phyloP scores from a whole-genome alignment of 495 filamentous ascomycete species.

The Terfezia claveryi region DNA sequence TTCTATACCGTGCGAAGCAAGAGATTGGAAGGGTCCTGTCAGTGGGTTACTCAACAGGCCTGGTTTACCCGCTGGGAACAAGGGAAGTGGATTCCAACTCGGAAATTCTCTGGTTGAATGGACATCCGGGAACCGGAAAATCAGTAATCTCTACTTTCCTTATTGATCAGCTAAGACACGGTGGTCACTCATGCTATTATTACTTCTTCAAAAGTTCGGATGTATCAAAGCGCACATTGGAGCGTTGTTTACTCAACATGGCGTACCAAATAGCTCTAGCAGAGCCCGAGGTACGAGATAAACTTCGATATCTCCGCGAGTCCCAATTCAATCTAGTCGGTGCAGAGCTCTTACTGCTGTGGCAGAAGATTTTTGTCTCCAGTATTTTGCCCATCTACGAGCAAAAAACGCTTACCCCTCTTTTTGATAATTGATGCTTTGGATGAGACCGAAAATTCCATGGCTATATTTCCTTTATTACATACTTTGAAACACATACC shows the following conservation, averaged over 20 bases:
- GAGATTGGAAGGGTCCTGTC: slow-evolving; percentile 21
- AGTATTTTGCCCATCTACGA: slow-evolving; percentile 1
- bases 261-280: slow-evolving; percentile 19
- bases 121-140: slow-evolving; percentile 20
- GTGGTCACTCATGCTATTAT: slow-evolving; percentile 17
- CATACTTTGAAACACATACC: slow-evolving; percentile 1
- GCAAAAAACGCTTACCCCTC: slow-evolving; percentile 4
- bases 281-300: slow-evolving; percentile 9
- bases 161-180: slow-evolving; percentile 14
- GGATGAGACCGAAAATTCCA: slow-evolving; percentile 19
- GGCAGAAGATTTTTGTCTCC: slow-evolving; percentile 23
- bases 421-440: slow-evolving; percentile 23
- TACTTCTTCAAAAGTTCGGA: slow-evolving; percentile 20
- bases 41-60: slow-evolving; percentile 18
- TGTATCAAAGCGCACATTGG: slow-evolving; percentile 9
- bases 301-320: slow-evolving; percentile 18
- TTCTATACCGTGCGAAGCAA: slow-evolving; percentile 21
- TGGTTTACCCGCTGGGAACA: slow-evolving; percentile 15
- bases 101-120: slow-evolving; percentile 19
- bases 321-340: slow-evolving; percentile 8
- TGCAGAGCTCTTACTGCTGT: slow-evolving; percentile 19
- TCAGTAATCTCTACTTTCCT: slow-evolving; percentile 21
- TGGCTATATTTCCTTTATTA: slow-evolving; percentile 9
- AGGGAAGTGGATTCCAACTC: not conserved
- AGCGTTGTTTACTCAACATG: slow-evolving; percentile 14